These are phyloP conservation scores for Hypericum androsaemum DNA, from an alignment of 345 rosid species.

Conservation along the genomic window DNA sequence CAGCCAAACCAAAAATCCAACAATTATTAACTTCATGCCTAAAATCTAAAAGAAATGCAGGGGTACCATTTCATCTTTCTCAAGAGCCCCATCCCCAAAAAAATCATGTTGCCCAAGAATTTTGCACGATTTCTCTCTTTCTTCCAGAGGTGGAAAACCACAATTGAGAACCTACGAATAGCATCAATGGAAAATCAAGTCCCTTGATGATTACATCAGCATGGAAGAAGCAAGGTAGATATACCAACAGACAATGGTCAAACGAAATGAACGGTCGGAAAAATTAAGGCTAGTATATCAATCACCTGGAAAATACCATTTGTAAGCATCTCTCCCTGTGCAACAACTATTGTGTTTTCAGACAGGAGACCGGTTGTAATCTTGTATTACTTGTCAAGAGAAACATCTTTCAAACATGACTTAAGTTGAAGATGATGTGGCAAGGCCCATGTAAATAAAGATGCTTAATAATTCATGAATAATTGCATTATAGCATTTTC, in stretches of 20 bases:
- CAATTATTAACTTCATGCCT: neutral
- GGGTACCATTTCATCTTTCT: no score
- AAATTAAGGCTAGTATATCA: no score
- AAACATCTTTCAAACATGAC: conserved; percentile 5
- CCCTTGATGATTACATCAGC: no score
- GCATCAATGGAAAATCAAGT: no score
- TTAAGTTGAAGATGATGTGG: neutral
- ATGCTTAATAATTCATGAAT: neutral
- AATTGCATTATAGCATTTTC: neutral
- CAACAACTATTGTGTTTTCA: conserved; percentile 86
- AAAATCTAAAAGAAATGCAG: conserved; percentile 17
- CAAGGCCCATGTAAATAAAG: neutral
- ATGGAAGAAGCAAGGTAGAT: no score
- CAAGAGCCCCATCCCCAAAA: conserved; percentile 77
- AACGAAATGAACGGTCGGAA: no score
- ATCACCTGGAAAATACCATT: conserved; percentile 78
- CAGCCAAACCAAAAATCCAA: conserved; percentile 2
- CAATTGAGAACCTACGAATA: conserved; percentile 59
- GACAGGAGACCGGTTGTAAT: conserved; percentile 83
- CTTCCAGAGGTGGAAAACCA: conserved; percentile 92
- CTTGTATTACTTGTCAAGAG: conserved; percentile 62
- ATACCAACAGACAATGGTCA: no score
- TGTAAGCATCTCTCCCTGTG: conserved; percentile 77
- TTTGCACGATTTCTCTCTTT: conserved; percentile 63
- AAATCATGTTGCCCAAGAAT: conserved; percentile 61